Evolutionary conservation across 345 rosid genomes (phyloP), one percentile per base, ranked within the genome.

Genomic region (Lagerstroemia speciosa): DNA sequence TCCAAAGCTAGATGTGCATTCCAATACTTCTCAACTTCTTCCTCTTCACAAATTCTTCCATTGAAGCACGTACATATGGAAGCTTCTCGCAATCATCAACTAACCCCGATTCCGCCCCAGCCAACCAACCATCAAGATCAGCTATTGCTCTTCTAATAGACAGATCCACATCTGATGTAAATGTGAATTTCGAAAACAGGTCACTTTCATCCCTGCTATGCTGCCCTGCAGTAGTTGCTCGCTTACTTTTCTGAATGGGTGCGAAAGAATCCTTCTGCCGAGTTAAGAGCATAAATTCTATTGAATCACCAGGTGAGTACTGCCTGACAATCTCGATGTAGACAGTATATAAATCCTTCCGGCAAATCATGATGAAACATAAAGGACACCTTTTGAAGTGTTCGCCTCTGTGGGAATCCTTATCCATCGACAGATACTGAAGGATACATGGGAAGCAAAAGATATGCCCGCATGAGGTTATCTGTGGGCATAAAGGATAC

Each of bases 371-470:
- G 78, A 91, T 82, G 75, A 91, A 94, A 79, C 99, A 94, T 75
- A 91, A 73, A 45, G 97, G 99, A 78, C 97, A 91, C 76, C 96
- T 85, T 81, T 85, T 90, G 72, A 78, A 74, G 76, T 86, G 78
- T 10, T 93, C 89, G 0, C 80, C 82, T 78, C 79, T 84, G 64
- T 87, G 84, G 71, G 85, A 82, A 72, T 85, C 93, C 76, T 82
- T 81, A 31, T 87, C 99, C 76, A 85, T 89, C 68, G 82, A 76
- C 79, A 94, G 75, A 68, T 94, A 94, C 66, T 74, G 90, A 34
- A 94, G 82, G 70, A 94, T 78, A 75, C 99, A 94, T 0, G 97
- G 97, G 77, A 94, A 91, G 79, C 99, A 94, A 83, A 89, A 93
- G 8, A 94, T 85, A 71, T 91, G 99, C n/a, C 99, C 99, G 65